Conservation (phyloP, 129 eudicot genomes). For the Heracleum sosnowskyi region DNA sequence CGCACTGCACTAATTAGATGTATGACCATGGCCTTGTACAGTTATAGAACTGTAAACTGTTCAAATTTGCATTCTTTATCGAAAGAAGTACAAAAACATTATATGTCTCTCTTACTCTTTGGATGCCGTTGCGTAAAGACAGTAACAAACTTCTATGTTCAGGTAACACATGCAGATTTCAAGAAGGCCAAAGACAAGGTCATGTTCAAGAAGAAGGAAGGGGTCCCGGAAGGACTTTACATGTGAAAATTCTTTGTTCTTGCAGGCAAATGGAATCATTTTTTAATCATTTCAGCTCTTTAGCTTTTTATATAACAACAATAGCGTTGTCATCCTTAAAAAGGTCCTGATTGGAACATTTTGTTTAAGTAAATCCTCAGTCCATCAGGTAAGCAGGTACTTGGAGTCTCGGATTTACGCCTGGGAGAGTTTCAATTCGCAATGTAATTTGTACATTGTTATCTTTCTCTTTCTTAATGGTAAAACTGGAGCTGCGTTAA, state of each 20-base stretch:
- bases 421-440: background rate
- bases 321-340: background rate
- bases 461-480: background rate
- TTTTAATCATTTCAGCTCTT: background rate
- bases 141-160: background rate
- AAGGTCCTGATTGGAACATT: background rate
- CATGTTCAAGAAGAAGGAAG: slow-evolving; percentile 98
- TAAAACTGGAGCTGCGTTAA: background rate
- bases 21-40: background rate
- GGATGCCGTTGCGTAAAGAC: background rate
- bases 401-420: background rate
- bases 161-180: slow-evolving; percentile 87
- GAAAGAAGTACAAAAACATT: background rate
- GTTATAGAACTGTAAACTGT: background rate
- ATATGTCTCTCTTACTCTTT: background rate
- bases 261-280: background rate
- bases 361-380: background rate
- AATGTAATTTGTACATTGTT: background rate
- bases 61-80: background rate
- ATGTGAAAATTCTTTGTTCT: slow-evolving; percentile 37
- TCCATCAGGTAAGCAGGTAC: background rate
- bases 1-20: background rate
- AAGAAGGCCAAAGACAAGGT: slow-evolving; percentile 99
- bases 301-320: slow-evolving; percentile 3
- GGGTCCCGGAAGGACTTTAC: slow-evolving; percentile 95